phyloP scores from a whole-genome alignment of 75 land plant species.

The Ceratopteris richardii region DNA sequence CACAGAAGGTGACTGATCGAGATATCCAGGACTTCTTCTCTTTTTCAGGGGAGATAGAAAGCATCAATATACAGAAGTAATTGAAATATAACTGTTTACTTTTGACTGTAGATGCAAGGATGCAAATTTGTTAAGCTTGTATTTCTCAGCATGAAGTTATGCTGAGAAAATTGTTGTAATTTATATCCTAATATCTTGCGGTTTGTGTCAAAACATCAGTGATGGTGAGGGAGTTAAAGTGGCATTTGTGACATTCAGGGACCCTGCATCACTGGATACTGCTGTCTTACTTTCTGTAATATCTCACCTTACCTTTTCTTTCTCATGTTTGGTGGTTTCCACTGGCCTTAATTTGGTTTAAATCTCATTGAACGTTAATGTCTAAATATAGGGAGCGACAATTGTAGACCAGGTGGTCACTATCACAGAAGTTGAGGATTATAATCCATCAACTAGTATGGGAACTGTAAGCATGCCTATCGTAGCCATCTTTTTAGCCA shows the following conservation, averaged over 20 bases:
- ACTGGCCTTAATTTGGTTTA: not conserved
- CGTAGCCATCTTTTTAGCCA: not conserved
- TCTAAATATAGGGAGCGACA: slow-evolving; percentile 58
- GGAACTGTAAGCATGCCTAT: slow-evolving; percentile 4
- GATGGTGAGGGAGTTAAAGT: slow-evolving; percentile 41
- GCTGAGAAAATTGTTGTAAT: not conserved
- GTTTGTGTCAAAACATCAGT: slow-evolving; percentile 20
- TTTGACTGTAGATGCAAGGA: too few species aligned
- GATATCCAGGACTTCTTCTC: slow-evolving; percentile 95
- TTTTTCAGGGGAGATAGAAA: slow-evolving; percentile 89
- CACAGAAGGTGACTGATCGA: slow-evolving; percentile 67
- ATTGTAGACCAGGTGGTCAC: slow-evolving; percentile 72
- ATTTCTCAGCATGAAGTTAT: slow-evolving; percentile 5
- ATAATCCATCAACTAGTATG: slow-evolving; percentile 11
- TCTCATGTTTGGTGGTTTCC: too few species aligned
- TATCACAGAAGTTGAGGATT: slow-evolving; percentile 50
- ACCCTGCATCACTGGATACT: slow-evolving; percentile 81
- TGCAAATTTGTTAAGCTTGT: too few species aligned
- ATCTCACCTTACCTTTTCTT: not conserved
- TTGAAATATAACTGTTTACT: too few species aligned
- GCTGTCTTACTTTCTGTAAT: slow-evolving; percentile 80
- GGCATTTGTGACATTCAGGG: slow-evolving; percentile 85
- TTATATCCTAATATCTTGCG: not conserved
- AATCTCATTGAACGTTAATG: not conserved
- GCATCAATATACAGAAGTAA: slow-evolving; percentile 48